Conservation (phyloP, 805 yeast species). For the Blastobotrys attinorum region DNA sequence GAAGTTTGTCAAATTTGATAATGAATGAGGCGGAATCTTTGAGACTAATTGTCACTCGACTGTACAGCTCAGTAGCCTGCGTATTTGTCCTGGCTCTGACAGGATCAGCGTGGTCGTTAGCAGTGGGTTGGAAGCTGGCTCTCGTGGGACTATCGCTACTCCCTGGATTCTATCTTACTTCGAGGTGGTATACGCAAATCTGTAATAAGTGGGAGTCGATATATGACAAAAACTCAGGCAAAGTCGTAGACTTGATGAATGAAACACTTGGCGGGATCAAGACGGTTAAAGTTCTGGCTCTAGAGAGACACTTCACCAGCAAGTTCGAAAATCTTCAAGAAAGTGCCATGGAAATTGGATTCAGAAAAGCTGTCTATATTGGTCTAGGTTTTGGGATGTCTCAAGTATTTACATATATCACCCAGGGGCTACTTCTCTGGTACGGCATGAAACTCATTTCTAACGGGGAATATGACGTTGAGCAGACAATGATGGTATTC, state of each 20-base stretch:
- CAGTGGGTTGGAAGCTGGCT: conserved; percentile 78
- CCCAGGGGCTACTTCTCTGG: conserved; percentile 68
- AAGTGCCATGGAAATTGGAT: conserved; percentile 35
- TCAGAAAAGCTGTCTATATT: conserved; percentile 45
- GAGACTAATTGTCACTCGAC: conserved; percentile 55
- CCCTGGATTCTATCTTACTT: conserved; percentile 50
- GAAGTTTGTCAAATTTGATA: conserved; percentile 53
- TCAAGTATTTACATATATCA: conserved; percentile 44
- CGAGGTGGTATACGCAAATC: conserved; percentile 44
- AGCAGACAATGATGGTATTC: conserved; percentile 59
- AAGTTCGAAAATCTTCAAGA: conserved; percentile 31
- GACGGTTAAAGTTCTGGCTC: conserved; percentile 52
- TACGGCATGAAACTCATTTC: conserved; percentile 74
- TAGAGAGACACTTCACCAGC: conserved; percentile 40
- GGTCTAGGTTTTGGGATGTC: conserved; percentile 63
- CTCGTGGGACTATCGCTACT: conserved; percentile 72
- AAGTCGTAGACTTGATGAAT: conserved; percentile 25
- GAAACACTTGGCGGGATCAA: conserved; percentile 53
- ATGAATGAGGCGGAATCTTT: conserved; percentile 79
- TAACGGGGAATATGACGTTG: conserved; percentile 42
- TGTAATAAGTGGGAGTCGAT: conserved; percentile 48
- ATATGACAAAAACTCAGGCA: conserved; percentile 39
- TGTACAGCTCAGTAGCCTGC: conserved; percentile 47
- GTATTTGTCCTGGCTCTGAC: conserved; percentile 45
- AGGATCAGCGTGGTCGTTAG: conserved; percentile 73